Evolutionary conservation across 1,284 basidiomycete genomes (phyloP).

Genomic region (Psilocybe mexicana): DNA sequence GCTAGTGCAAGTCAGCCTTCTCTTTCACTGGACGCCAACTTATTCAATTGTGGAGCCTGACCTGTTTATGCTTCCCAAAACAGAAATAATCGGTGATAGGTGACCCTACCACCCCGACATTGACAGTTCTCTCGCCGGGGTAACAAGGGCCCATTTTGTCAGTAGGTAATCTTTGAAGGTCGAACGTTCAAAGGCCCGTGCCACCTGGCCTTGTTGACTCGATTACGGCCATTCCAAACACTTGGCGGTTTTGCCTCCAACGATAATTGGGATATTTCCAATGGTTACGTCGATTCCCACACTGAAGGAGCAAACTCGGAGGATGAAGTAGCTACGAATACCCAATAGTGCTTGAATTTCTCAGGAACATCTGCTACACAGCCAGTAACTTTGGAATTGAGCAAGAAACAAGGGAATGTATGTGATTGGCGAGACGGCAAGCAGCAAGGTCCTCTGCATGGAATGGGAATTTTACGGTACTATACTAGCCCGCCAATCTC

Average conservation of each 20-base stretch:
- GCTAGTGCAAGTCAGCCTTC: neutral
- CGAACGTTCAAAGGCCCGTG: too few species aligned
- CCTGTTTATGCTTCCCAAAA: neutral
- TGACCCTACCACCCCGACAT: neutral
- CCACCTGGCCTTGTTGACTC: too few species aligned
- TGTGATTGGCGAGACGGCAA: neutral
- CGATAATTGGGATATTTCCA: too few species aligned
- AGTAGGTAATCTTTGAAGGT: too few species aligned
- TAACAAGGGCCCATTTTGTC: neutral
- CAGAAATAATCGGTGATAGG: neutral
- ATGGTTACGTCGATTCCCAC: too few species aligned
- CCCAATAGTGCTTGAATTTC: too few species aligned
- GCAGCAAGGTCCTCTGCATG: too few species aligned
- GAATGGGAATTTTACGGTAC: neutral
- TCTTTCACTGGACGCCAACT: neutral
- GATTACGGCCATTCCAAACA: too few species aligned
- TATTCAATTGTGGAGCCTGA: neutral
- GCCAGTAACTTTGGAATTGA: neutral
- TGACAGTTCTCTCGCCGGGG: neutral
- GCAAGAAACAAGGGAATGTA: neutral
- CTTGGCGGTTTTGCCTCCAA: too few species aligned
- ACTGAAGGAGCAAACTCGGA: too few species aligned
- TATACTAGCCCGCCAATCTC: neutral
- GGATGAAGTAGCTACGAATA: too few species aligned
- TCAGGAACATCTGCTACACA: too few species aligned